phyloP scores from a whole-genome alignment of 805 yeast genomes.

The Ascoidea tarda region DNA sequence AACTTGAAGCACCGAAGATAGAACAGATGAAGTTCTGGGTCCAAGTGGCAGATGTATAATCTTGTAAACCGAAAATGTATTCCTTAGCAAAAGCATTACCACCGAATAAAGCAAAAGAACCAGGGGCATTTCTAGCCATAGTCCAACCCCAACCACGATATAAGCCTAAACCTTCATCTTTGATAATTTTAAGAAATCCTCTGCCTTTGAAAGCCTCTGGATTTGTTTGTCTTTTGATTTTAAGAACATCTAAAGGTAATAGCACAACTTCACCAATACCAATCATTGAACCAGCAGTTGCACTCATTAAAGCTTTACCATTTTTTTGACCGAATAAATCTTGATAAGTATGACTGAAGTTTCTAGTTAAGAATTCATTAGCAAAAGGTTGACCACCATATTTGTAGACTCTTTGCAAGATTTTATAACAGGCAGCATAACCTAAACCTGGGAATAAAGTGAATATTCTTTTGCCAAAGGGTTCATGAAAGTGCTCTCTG shows the following conservation, averaged over 20 bases:
- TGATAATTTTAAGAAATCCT: constrained; percentile 75
- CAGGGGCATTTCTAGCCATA: constrained; percentile 98
- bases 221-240: constrained; percentile 97
- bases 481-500: constrained; percentile 62
- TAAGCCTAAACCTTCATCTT: constrained; percentile 86
- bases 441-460: constrained; percentile 96
- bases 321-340: constrained; percentile 78
- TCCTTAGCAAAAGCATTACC: constrained; percentile 99
- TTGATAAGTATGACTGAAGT: constrained; percentile 62
- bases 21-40: constrained; percentile 88
- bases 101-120: constrained; percentile 94
- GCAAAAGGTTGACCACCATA: constrained; percentile 99
- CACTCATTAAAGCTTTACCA: constrained; percentile 94
- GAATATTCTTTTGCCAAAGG: constrained; percentile 55
- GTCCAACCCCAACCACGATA: constrained; percentile 99
- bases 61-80: constrained; percentile 73
- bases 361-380: constrained; percentile 74
- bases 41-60: constrained; percentile 91
- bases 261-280: constrained; percentile 97
- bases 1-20: constrained; percentile 92
- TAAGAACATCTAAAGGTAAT: constrained; percentile 89
- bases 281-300: constrained; percentile 92
- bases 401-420: constrained; percentile 93
- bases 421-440: constrained; percentile 94
- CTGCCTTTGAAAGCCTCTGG: constrained; percentile 99